Base-by-base conservation (phyloP, 1,284 basidiomycete genomes). In the Boletus sp. region DNA sequence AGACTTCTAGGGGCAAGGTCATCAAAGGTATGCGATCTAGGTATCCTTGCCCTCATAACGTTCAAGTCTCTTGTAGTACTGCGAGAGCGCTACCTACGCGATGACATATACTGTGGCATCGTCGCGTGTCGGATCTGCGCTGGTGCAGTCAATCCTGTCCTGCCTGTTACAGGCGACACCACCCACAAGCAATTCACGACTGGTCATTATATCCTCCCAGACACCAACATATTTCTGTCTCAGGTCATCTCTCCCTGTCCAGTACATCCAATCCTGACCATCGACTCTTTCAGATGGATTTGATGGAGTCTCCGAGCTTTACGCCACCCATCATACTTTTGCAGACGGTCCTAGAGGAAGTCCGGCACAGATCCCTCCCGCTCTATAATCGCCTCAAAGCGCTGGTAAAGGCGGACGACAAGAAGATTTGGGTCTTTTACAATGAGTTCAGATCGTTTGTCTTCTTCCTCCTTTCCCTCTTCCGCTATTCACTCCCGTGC, bases 321-420 rank as follows among this genome's bases (percentile, higher is more conserved):
- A 82, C 78, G 1, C 80, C 92, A 1, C 91, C 93, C 0, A 86
- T 97, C 57, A 89, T 99, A 56, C 80, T 99, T 16, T 84, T 98
- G 2, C 97, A 99, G 76, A 99, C 97, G 0, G 95, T 98, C 2
- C 80, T 98, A 53, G 94, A 97, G 67, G 97, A 99, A 84, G 95
- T 98, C 61, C 84, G 97, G 58, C 97, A 99, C 76, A 86, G 97
- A 31, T 96, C 94, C 1, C 77, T 99, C 35, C 97, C 97, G 1
- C 80, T 99, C 21, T 95, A 94, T 78, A 98, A 97, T 74, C 89
- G 95, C 30, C 81, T 98, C 60, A 94, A 93, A 67, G 86, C 90
- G 2, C 80, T 98, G 38, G 81, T 90, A 31, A 89, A 86, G 64
- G 85, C 87, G 66, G 95, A 97, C 58, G 92, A 93, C 64, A 90